Evolutionary conservation across 2,329 filamentous ascomycete species (phyloP).

Genomic region (Neophaeococcomyces aloes): DNA sequence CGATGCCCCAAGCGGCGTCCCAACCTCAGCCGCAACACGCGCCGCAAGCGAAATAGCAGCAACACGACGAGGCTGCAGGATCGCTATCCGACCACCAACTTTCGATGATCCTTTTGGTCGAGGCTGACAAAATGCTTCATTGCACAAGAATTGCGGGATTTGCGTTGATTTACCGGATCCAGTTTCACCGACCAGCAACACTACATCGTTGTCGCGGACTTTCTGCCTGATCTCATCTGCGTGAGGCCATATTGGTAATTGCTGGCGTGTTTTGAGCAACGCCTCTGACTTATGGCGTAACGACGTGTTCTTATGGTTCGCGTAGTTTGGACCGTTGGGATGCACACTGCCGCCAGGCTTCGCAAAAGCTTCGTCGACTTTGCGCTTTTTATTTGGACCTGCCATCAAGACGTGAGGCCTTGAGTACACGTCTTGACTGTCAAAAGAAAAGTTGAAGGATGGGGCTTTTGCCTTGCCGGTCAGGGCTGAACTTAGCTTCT

Average conservation of each 20-base stretch:
- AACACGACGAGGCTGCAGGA: slow-evolving; percentile 87
- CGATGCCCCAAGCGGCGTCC: slow-evolving; percentile 49
- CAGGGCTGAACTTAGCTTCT: too few species aligned
- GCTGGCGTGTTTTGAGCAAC: slow-evolving; percentile 46
- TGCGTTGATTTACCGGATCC: slow-evolving; percentile 96
- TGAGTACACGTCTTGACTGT: too few species aligned
- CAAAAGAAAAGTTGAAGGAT: too few species aligned
- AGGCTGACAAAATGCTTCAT: slow-evolving; percentile 66
- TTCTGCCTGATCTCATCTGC: slow-evolving; percentile 57
- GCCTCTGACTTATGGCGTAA: not conserved
- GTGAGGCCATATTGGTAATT: slow-evolving; percentile 71
- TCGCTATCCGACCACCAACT: slow-evolving; percentile 73
- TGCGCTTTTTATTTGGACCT: not conserved
- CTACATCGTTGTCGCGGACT: slow-evolving; percentile 57
- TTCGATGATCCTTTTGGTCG: slow-evolving; percentile 38
- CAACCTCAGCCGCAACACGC: slow-evolving; percentile 77
- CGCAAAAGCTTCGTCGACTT: slow-evolving; percentile 3
- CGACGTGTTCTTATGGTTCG: not conserved
- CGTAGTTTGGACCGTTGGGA: not conserved
- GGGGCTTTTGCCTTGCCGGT: too few species aligned
- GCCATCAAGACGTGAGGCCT: too few species aligned
- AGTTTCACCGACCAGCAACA: slow-evolving; percentile 85
- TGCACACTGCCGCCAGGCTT: not conserved
- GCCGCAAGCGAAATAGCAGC: slow-evolving; percentile 84
- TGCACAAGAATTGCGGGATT: slow-evolving; percentile 77